A percentile compares a stretch with the other conserved stretches of the same genome.
phyloP scores from a whole-genome alignment of 371 early-diverging fungal species.

The Entomophthora muscae region DNA sequence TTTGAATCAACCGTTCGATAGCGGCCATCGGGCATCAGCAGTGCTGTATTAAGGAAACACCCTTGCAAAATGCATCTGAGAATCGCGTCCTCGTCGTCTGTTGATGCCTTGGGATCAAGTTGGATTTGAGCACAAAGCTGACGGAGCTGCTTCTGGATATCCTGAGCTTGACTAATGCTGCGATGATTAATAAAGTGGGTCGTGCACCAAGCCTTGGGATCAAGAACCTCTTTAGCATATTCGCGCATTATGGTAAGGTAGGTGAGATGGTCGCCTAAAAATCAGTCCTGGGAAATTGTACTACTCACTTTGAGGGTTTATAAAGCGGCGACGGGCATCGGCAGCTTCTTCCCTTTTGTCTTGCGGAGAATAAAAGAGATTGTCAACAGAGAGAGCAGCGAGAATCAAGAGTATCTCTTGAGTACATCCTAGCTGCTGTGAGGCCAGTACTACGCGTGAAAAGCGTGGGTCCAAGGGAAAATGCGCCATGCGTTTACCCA shows the following conservation, averaged over 20 bases:
- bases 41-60: slow-evolving; percentile 74
- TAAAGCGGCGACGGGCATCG: slow-evolving; percentile 28
- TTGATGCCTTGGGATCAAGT: slow-evolving; percentile 47
- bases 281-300: slow-evolving; percentile 8
- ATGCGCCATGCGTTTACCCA: slow-evolving; percentile 78
- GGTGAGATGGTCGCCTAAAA: slow-evolving; percentile 80
- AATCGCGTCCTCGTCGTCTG: slow-evolving; percentile 46
- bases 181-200: slow-evolving; percentile 77
- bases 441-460: slow-evolving; percentile 74
- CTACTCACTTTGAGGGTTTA: slow-evolving; percentile 20
- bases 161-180: slow-evolving; percentile 68
- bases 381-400: slow-evolving; percentile 75
- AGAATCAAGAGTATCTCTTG: slow-evolving; percentile 75
- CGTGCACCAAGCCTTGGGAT: slow-evolving; percentile 66
- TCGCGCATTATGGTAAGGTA: slow-evolving; percentile 63
- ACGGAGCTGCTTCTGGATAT: slow-evolving; percentile 70
- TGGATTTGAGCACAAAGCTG: slow-evolving; percentile 48
- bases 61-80: slow-evolving; percentile 78
- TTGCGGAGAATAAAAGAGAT: slow-evolving; percentile 66
- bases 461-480: slow-evolving; percentile 87
- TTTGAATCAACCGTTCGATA: slow-evolving; percentile 63
- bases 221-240: slow-evolving; percentile 53
- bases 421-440: slow-evolving; percentile 38
- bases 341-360: slow-evolving; percentile 77
- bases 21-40: slow-evolving; percentile 73